Evolutionary conservation across 2,329 filamentous ascomycete genomes (phyloP).

Genomic region (Capronia epimyces): DNA sequence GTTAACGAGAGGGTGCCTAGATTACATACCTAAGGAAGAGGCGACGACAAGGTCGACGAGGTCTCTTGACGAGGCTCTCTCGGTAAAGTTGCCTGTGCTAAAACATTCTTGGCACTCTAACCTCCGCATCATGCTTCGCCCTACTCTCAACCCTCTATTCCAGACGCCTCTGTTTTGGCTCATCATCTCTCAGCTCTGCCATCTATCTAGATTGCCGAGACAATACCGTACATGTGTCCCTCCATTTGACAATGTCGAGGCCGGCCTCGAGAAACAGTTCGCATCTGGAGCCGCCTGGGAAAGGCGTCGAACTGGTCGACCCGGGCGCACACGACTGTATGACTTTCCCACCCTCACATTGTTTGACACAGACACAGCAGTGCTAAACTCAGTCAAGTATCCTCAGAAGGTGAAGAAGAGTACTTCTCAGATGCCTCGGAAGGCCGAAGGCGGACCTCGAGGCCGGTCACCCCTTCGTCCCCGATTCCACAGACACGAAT

Average conservation of each 20-base stretch:
- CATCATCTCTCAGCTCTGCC: neutral
- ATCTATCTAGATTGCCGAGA: neutral
- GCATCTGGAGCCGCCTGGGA: slow-evolving; percentile 49
- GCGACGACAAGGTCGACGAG: no score
- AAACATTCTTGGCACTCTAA: no score
- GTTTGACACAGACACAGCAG: neutral
- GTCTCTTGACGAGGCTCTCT: no score
- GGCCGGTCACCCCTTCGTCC: slow-evolving; percentile 40
- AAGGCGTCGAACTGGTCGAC: slow-evolving; percentile 53
- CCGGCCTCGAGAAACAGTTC: slow-evolving; percentile 30
- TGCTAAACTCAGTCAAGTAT: slow-evolving; percentile 32
- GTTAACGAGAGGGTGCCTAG: no score
- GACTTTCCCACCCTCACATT: slow-evolving; percentile 4
- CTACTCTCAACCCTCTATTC: no score
- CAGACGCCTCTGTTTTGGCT: neutral
- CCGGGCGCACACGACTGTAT: slow-evolving; percentile 49
- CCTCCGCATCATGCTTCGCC: no score
- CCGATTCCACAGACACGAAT: slow-evolving; percentile 58
- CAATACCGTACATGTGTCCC: neutral
- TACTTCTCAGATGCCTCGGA: slow-evolving; percentile 63
- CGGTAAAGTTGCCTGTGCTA: no score
- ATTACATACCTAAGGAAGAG: no score
- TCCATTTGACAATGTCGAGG: slow-evolving; percentile 22
- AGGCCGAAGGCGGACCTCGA: slow-evolving; percentile 39
- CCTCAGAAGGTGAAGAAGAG: slow-evolving; percentile 55